Base-by-base conservation (phyloP, 345 rosid genomes). In the Brassica napus region DNA sequence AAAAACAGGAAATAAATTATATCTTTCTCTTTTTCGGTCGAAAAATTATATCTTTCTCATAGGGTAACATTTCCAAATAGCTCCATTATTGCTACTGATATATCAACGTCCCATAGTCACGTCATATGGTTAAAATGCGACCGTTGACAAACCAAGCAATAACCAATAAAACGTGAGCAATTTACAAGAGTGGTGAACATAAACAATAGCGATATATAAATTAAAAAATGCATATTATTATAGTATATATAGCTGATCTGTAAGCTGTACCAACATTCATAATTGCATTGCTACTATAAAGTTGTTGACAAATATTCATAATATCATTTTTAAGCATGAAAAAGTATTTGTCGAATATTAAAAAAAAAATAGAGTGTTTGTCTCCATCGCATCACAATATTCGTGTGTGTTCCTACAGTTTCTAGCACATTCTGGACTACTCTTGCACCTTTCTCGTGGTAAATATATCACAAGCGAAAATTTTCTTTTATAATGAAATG, bases 131-230 rank as follows among this genome's bases (percentile, higher is more conserved):
- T 69, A 47, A 68, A 59, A 18, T 60, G 26, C 63, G 74, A 76
- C 74, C 69, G 74, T 76, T 61, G 74, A 69, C 74, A 44, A 69
- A 69, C 26, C 37, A 58, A 58, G 60, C 21, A 68, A 76, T 30
- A 59, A 30, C 61, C 62, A 44, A 37, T 26, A 28, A 77, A 47
- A 49, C 75, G 65, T 77, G 76, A 70, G 68, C 8, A 24, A 66
- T 12, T 30, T 66, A 26, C 14, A 58, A 66, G 52, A 66, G 52
- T 2, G 44, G 15, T 47, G 23, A 44, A 61, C 35, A 60, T 12
- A 68, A 10, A 4, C 49, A 31, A 31, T 35, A 31, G 0, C 18
- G 15, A 42, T 68, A 15, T 52, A 52, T 52, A 23, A 23, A 47
- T 47, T 47, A 47, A 1, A 5, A 23, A 24, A 52, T 71, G 44